Evolutionary conservation across 306 rosid species (phyloP), one percentile per base, ranked within the genome.

Genomic region (Senna tora): DNA sequence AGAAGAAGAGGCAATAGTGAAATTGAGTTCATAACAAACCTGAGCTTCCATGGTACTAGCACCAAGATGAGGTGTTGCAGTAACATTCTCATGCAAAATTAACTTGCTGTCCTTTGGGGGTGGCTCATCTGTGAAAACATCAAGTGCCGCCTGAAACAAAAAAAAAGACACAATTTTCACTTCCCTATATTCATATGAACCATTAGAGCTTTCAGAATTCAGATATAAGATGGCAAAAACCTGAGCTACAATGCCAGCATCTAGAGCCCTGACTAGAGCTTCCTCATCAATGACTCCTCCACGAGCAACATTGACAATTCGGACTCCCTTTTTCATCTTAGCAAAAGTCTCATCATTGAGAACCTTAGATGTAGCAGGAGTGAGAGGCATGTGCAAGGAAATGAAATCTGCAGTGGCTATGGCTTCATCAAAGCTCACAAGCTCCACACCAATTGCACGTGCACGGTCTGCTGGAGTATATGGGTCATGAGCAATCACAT

Each of bases 221-320:
- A 38, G 64, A 21, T 13, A 62, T 16, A 25, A 45, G 43, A 15
- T 53, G 47, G 12, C 42, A 69, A 49, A 52, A 73, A 91, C 99
- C 97, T 95, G 99, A 22, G 97, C 99, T 12, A 95, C 99, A 61
- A 83, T 87, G 53, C 97, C 97, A 54, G 96, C 60, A 84, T 95
- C 97, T 14, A 95, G 69, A 5, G 99, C 99, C 83, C 87, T 89
- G 57, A 95, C 87, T 5, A 95, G 86, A 9, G 99, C 99, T 41
- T 95, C 99, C 83, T 95, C 99, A 52, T 95, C 96, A 55, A 95
- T 95, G 49, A 95, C 97, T 16, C 99, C 99, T 9, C 99, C 99
- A 32, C 97, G 96, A 74, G 99, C 99, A 77, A 95, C 99, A 79
- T 89, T 95, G 50, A 91, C 88, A 25, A 95, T 95, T 21, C 97